Percentiles rank a stretch among this genome's conserved stretches.
Evolutionary conservation across 1,284 basidiomycete species (phyloP).

Genomic region (Leccinum angustisporum): DNA sequence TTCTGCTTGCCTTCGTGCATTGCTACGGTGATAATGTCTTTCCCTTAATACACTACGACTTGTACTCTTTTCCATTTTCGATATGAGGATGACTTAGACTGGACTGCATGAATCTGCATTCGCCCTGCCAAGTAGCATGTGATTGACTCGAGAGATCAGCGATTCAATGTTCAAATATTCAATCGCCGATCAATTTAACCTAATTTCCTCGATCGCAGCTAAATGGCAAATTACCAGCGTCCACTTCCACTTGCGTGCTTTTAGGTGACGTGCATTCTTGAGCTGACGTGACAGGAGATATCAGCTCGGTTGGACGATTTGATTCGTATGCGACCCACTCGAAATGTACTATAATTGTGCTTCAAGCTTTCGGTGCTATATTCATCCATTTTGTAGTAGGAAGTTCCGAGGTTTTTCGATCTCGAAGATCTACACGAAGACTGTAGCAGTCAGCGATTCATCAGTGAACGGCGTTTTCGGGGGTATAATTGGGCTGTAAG

Average conservation of each 20-base stretch:
- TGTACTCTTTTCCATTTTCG: slow-evolving; percentile 19
- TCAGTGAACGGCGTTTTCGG: no score
- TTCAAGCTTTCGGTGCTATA: not conserved
- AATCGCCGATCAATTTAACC: not conserved
- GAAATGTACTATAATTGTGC: no score
- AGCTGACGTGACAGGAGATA: not conserved
- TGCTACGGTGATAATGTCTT: slow-evolving; percentile 22
- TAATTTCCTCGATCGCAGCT: not conserved
- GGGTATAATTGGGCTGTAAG: no score
- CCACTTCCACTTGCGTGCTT: not conserved
- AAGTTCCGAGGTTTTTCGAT: not conserved
- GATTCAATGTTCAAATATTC: not conserved
- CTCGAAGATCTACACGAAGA: not conserved
- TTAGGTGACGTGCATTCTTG: not conserved
- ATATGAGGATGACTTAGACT: slow-evolving; percentile 1
- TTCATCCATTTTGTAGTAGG: not conserved
- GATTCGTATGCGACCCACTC: not conserved
- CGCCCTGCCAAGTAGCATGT: not conserved
- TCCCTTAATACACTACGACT: slow-evolving; percentile 23
- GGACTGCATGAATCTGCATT: not conserved
- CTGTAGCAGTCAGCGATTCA: no score
- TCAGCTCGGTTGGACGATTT: not conserved
- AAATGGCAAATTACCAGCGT: no score
- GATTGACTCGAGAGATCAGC: not conserved
- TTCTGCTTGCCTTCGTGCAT: slow-evolving; percentile 11